Base-by-base conservation (phyloP, 1,139 yeast genomes). In the Yamadazyma epiphylla region DNA sequence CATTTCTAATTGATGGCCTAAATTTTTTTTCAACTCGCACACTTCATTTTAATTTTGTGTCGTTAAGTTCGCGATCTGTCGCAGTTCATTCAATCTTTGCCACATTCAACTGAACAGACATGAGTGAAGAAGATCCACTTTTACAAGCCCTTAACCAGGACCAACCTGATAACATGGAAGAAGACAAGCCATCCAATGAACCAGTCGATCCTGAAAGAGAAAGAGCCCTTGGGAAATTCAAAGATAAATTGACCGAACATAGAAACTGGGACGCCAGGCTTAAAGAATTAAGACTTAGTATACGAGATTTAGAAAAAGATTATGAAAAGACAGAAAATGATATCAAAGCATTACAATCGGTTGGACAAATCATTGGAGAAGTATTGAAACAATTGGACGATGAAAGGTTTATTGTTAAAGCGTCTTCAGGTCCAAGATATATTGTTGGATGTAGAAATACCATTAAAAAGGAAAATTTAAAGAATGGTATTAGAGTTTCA, bases 301-400 rank as follows among this genome's bases (percentile, higher is more conserved):
- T 91, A 64, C 81, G 89, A 58, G 94, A 77, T 45, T 65, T 88
- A 44, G 96, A 88, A 43, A 79, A 77, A 51, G 82, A 82, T 42
- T 91, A 80, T 57, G 94, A 85, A 36, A 88, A 87, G 65, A 89
- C 98, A 3, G 99, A 94, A 58, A 89, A 88, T 48, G 97, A 91
- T 51, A 91, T 91, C 57, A 89, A 88, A 61, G 97, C 98, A 4
- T 72, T 94, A 44, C 99, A 94, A 60, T 83, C 95, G 39, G 95
- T 94, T 41, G 99, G 99, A 4, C 99, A 94, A 60, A 81, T 94
- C 51, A 85, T 94, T 45, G 99, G 99, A 31, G 98, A 94, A 59
- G 95, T 94, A 15, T 76, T 94, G 64, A 94, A 94, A 60, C 96
- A 89, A 58, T 70, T 94, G 51, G 96, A 89, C 43, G 96, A 87